Percentiles rank a stretch among this genome's conserved stretches.
These are phyloP conservation scores for Chrysoporthe deuterocubensis DNA, from an alignment of 2,329 filamentous ascomycete genomes.

Conservation along the genomic window DNA sequence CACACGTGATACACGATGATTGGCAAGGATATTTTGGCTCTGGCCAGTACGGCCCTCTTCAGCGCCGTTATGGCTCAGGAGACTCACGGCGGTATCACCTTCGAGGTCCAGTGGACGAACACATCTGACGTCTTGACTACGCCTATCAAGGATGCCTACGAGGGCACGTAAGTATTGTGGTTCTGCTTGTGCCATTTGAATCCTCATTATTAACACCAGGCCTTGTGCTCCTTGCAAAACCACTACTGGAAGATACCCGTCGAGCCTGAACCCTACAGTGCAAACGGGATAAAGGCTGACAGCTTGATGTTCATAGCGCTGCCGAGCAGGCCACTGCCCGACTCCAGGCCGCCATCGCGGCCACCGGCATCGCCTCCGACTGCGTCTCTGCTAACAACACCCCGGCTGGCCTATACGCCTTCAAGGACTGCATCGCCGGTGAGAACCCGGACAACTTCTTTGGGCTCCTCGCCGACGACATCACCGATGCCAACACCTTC, in stretches of 20 bases:
- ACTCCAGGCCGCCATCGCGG: not conserved
- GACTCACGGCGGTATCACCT: conserved; percentile 7
- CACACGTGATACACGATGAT: not conserved
- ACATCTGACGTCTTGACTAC: not conserved
- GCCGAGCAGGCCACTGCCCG: conserved; percentile 1
- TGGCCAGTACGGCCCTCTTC: not conserved
- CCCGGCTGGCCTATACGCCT: conserved; percentile 8
- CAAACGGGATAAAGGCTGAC: not conserved
- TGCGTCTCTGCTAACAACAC: conserved; percentile 6
- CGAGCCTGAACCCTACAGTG: not conserved
- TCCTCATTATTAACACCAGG: not conserved
- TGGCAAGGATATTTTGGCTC: not conserved
- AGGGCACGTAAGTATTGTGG: not conserved
- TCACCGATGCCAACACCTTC: conserved; percentile 38
- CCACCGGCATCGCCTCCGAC: not conserved
- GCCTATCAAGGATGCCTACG: conserved; percentile 13
- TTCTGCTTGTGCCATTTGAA: not conserved
- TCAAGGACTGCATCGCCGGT: conserved; percentile 13
- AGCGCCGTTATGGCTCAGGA: not conserved
- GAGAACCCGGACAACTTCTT: conserved; percentile 14
- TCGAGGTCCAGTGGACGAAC: conserved; percentile 14
- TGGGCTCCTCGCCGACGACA: conserved; percentile 33
- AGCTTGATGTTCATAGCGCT: not conserved
- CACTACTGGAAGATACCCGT: too few relatives aligned
- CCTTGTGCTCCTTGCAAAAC: not conserved